phyloP scores from a whole-genome alignment of 257 asterid genomes.

The Solanum arcanum region DNA sequence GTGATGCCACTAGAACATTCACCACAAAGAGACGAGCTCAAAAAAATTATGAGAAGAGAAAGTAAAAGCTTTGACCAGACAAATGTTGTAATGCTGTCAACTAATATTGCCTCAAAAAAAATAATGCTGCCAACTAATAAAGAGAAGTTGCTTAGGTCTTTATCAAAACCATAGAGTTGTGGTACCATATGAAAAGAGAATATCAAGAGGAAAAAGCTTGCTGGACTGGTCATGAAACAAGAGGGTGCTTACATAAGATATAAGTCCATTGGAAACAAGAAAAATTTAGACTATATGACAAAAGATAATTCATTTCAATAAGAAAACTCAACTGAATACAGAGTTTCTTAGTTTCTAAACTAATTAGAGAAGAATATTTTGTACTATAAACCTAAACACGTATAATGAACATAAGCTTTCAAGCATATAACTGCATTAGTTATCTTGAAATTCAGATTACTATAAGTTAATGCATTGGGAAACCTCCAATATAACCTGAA shows the following conservation, averaged over 20 bases:
- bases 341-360: background rate
- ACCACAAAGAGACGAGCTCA: background rate
- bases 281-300: background rate
- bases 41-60: background rate
- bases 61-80: background rate
- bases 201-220: background rate
- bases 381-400: background rate
- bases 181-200: background rate
- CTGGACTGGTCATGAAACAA: background rate
- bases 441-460: background rate
- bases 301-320: background rate
- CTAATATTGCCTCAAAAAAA: background rate
- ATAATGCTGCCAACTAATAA: background rate
- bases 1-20: background rate
- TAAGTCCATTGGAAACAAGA: background rate
- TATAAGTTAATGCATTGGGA: background rate
- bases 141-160: background rate
- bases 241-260: background rate
- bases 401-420: background rate
- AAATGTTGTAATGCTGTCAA: background rate
- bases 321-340: background rate
- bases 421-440: background rate
- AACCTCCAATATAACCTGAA: background rate
- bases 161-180: background rate
- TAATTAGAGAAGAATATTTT: background rate